phyloP scores from a whole-genome alignment of 108 stramenopile genomes.

The Cyclotella cryptica region DNA sequence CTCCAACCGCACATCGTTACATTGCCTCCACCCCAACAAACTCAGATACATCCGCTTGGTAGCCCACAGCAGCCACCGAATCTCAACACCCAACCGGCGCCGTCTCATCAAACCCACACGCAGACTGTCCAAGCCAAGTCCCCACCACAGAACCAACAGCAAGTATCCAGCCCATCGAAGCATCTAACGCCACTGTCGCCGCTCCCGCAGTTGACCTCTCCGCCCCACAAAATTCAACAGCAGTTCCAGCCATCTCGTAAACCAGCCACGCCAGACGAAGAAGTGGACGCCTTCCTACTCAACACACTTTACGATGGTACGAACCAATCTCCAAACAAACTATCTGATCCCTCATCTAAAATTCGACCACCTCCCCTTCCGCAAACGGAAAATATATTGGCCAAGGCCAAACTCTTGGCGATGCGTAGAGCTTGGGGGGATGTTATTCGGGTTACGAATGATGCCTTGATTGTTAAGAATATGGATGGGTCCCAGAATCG shows the following conservation, averaged over 20 bases:
- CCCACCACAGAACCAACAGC: conserved; percentile 8
- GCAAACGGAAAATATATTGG: conserved; percentile 1
- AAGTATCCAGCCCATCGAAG: not conserved
- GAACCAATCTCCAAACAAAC: conserved; percentile 7
- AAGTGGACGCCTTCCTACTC: conserved; percentile 36
- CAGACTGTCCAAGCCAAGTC: no score
- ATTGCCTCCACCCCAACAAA: conserved; percentile 26
- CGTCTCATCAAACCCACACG: not conserved
- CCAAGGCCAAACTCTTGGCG: conserved; percentile 45
- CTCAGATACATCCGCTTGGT: conserved; percentile 9
- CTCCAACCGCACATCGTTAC: conserved; percentile 30
- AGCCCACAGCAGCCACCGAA: not conserved
- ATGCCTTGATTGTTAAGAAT: conserved; percentile 21
- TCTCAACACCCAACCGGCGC: not conserved
- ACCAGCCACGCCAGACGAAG: conserved; percentile 44
- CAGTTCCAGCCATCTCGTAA: not conserved
- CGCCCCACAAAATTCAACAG: conserved; percentile 1
- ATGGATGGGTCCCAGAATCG: not conserved
- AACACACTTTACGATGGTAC: not conserved
- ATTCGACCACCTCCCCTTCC: conserved; percentile 19
- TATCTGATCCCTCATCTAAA: conserved; percentile 1
- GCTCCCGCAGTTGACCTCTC: not conserved
- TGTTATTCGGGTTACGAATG: conserved; percentile 61
- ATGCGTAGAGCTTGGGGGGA: conserved; percentile 81
- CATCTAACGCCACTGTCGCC: not conserved